Percentiles rank a stretch among this genome's conserved stretches.
These are phyloP conservation scores for Schizochytrium sp. DNA, from an alignment of 108 stramenopile genomes.

Conservation along the genomic window DNA sequence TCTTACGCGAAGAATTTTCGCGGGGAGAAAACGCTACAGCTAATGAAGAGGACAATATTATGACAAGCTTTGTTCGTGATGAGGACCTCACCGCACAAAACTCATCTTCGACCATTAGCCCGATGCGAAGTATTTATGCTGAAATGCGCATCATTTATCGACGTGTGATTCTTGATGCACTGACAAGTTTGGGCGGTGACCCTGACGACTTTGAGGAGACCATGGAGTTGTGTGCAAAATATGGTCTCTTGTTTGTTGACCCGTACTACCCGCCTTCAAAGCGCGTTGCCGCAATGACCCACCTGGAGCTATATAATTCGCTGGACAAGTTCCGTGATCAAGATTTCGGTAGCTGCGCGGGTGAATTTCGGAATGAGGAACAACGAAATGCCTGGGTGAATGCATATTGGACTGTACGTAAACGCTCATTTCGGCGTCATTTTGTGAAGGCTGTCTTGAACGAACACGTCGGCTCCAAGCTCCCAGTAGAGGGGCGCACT, in stretches of 20 bases:
- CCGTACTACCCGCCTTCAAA: conserved; percentile 54
- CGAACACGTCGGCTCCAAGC: background rate
- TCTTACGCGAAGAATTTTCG: conserved; percentile 1
- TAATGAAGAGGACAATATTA: too few species aligned
- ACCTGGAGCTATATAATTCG: conserved; percentile 30
- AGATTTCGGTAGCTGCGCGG: conserved; percentile 30
- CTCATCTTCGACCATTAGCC: background rate
- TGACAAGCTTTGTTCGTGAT: conserved; percentile 1
- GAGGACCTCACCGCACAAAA: background rate
- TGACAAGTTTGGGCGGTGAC: conserved; percentile 19
- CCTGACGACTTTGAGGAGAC: conserved; percentile 16
- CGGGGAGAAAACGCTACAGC: background rate
- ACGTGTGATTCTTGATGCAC: conserved; percentile 8
- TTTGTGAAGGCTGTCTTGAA: conserved; percentile 18
- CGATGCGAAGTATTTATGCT: conserved; percentile 21
- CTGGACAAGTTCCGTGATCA: background rate
- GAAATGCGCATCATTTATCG: conserved; percentile 41
- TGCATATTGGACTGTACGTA: conserved; percentile 48
- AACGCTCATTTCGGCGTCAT: background rate
- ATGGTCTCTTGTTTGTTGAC: conserved; percentile 42
- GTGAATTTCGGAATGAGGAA: conserved; percentile 36
- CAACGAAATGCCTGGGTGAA: conserved; percentile 46
- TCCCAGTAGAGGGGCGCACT: background rate
- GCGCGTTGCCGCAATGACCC: conserved; percentile 41
- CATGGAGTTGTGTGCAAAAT: conserved; percentile 31